A percentile compares a stretch with the other conserved stretches of the same genome.
phyloP scores from a whole-genome alignment of 495 filamentous ascomycete species.

The Durotheca rogersii region DNA sequence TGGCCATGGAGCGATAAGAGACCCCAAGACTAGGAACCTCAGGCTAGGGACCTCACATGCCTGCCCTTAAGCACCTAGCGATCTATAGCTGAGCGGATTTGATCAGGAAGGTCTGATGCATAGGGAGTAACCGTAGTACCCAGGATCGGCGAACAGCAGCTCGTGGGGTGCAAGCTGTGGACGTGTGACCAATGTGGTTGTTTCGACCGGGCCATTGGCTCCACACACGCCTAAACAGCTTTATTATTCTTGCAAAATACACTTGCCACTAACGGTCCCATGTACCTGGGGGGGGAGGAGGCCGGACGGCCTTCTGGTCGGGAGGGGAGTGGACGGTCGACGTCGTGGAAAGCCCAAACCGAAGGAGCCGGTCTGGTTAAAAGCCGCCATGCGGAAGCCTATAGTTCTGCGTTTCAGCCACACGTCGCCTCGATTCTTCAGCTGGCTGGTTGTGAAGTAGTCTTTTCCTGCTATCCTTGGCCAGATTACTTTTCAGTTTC shows the following conservation, averaged over 20 bases:
- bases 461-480: constrained; percentile 14
- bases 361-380: constrained; percentile 27
- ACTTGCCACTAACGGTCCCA: constrained; percentile 34
- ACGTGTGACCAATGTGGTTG: constrained; percentile 38
- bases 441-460: constrained; percentile 15
- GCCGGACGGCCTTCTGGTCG: constrained; percentile 54
- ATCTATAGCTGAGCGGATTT: constrained; percentile 30
- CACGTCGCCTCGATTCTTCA: constrained; percentile 16
- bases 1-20: constrained; percentile 21
- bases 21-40: constrained; percentile 21
- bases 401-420: constrained; percentile 19
- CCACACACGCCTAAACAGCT: constrained; percentile 40
- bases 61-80: constrained; percentile 27
- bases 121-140: constrained; percentile 34
- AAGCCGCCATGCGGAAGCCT: constrained; percentile 26
- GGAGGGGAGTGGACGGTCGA: constrained; percentile 33
- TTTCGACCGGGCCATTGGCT: constrained; percentile 39
- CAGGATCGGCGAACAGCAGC: constrained; percentile 37
- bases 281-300: constrained; percentile 38
- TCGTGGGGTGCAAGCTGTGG: constrained; percentile 39
- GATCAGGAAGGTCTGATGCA: constrained; percentile 29
- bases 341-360: constrained; percentile 27
- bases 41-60: constrained; percentile 24
- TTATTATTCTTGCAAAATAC: constrained; percentile 37
- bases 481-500: constrained; percentile 18